phyloP scores from a whole-genome alignment of 192 early-diverging fungal genomes.

The Backusella parvicylindrica region DNA sequence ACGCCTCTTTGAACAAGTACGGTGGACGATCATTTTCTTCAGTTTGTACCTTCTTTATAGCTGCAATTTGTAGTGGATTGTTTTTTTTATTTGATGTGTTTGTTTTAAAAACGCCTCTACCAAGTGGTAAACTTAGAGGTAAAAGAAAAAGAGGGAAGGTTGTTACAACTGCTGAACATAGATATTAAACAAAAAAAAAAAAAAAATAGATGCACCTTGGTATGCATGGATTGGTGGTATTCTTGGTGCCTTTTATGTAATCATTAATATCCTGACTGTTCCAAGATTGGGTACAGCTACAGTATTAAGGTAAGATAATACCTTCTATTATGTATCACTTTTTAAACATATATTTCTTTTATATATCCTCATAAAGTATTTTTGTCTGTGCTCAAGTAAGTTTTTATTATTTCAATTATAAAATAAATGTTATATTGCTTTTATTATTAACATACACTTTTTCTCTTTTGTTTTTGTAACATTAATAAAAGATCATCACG shows the following conservation, averaged over 20 bases:
- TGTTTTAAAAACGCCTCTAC: conserved; percentile 16
- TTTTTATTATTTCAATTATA: neutral
- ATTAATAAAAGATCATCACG: conserved; percentile 38
- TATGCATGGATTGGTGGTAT: conserved; percentile 45
- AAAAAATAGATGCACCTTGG: conserved; percentile 37
- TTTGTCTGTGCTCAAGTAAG: conserved; percentile 49
- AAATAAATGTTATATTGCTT: neutral
- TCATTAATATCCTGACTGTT: conserved; percentile 47
- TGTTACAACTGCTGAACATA: too few relatives aligned
- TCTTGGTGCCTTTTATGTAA: conserved; percentile 48
- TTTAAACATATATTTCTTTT: neutral
- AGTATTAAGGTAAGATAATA: conserved; percentile 28
- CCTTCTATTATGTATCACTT: neutral
- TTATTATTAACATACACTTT: neutral
- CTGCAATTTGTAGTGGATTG: neutral
- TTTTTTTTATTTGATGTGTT: conserved; percentile 25
- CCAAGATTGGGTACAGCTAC: conserved; percentile 54
- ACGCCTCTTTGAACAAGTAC: conserved; percentile 25
- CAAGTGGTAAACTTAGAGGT: conserved; percentile 12
- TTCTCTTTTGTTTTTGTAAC: too few relatives aligned
- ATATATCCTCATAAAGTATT: conserved; percentile 18
- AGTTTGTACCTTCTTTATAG: conserved; percentile 17
- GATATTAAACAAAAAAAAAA: too few relatives aligned
- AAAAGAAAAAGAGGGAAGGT: neutral
- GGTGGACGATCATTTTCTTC: conserved; percentile 28